Evolutionary conservation across 2,329 filamentous ascomycete genomes (phyloP), one percentile per base, ranked within the genome.

Genomic region (Curvularia verruculosa): DNA sequence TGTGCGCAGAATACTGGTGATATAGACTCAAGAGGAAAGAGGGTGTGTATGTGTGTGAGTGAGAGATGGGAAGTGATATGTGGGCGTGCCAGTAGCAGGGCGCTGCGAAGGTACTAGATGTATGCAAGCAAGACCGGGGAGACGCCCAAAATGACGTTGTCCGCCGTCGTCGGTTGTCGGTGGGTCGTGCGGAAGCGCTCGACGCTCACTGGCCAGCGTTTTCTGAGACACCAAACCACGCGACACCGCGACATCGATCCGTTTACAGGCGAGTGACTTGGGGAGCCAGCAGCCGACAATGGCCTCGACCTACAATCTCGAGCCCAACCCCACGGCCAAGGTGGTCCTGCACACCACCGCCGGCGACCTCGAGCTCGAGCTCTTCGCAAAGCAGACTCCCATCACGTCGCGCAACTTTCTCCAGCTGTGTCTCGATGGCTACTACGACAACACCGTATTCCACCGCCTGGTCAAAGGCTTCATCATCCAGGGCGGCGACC

Each of bases 301-400:
- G 94, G 94, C 92, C 55, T 83, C 90, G 43, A 88, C 93, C 56
- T 98, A 98, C 79, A 96, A 96, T 69, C 91, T 96, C 71, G 94
- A 97, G 78, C 94, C 95, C 50, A 92, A 94, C 72, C 92, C 95
- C 44, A 97, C 94, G 56, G 95, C 90, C 21, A 96, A 95, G 64
- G 92, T 91, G 54, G 88, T 97, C 65, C 83, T 99, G 40, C 89
- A 96, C 77, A 99, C 95, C 9, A 96, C 91, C 6, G 83, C 89
- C 44, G 95, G 95, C 77, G 93, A 96, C 71, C 84, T 99, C 56
- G 88, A 90, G 36, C 85, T 99, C 77, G 92, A 96, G 77, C 87
- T 99, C 55, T 99, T 96, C 82, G 93, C 93, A 18, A 95, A 95
- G 73, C 95, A 99, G 78, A 90, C 91, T 0, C 95, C 95, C 8